Base-by-base conservation (phyloP, 106 monocot genomes). In the Dioscorea zingiberensis region DNA sequence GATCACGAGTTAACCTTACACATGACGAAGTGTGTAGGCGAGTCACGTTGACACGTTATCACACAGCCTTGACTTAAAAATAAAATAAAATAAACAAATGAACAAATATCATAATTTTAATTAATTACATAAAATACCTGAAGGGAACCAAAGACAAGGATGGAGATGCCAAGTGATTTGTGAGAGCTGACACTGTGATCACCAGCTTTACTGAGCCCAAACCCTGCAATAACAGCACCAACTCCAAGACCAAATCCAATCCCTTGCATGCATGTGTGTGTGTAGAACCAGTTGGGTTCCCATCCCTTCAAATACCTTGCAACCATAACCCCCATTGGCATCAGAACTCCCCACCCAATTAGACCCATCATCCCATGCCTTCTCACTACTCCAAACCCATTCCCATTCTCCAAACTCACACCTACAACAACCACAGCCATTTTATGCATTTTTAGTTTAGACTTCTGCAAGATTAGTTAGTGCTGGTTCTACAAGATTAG, bases 241-340 rank as follows among this genome's bases (percentile, higher is more conserved):
- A 79, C 0, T 14, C 89, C 85, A 15, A 82, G 69, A 28, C 61
- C 48, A 64, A 85, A 89, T 3, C 88, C 85, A 46, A 78, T 12
- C 25, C 58, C 70, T 57, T 89, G 89, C 55, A 89, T 58, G 32
- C 70, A 74, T 64, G 79, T 67, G 49, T 89, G 89, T n/a, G 78
- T 38, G 73, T 89, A 82, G 76, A 85, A 89, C 89, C 89, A 89
- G 11, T 59, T 56, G 0, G 85, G 85, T 27, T 89, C 82, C 70
- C 65, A 73, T 3, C 51, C 17, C 70, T 82, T 89, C 55, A 75
- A 78, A 48, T 82, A 77, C 11, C 85, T 69, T 13, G 89, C 85
- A 21, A 74, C 32, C 58, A 76, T 27, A 6, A 82, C 47, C 1
- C 89, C 85, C 18, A 79, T 63, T 0, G 89, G 89, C 59, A 89